These are phyloP conservation scores for Diaporthe humulicola DNA, from an alignment of 2,329 filamentous ascomycete genomes.

Conservation along the genomic window DNA sequence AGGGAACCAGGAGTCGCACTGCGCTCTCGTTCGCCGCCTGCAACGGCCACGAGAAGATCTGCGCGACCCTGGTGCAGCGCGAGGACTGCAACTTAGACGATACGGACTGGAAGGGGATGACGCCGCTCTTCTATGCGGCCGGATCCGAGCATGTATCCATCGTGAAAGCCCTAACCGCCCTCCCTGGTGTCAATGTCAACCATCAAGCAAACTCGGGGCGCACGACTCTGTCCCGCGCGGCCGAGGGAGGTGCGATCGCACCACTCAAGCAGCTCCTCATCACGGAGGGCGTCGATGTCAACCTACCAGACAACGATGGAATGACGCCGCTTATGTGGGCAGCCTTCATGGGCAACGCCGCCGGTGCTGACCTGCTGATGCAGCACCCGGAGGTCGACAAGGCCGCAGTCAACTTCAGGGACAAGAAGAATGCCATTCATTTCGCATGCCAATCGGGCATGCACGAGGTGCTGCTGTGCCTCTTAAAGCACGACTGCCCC, in stretches of 20 bases:
- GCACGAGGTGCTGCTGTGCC: not conserved
- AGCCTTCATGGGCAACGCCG: not conserved
- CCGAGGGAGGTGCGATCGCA: not conserved
- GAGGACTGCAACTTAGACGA: not conserved
- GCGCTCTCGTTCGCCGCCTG: not conserved
- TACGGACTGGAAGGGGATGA: not conserved
- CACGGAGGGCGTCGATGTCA: not conserved
- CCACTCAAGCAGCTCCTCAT: slow-evolving; percentile 6
- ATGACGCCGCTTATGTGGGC: not conserved
- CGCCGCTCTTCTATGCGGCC: slow-evolving; percentile 1
- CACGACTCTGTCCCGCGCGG: not conserved
- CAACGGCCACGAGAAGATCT: not conserved
- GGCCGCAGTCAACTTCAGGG: not conserved
- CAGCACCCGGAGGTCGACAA: not conserved
- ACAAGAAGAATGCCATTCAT: slow-evolving; percentile 2
- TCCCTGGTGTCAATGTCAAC: slow-evolving; percentile 7
- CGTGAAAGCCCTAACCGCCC: not conserved
- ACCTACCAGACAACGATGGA: not conserved
- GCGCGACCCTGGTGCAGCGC: not conserved
- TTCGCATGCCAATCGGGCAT: not conserved
- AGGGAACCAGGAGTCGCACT: not conserved
- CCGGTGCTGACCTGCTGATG: not conserved
- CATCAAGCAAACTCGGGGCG: not conserved
- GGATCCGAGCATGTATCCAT: not conserved
- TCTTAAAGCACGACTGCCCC: not conserved